Evolutionary conservation across 169 alveolate species (phyloP).

Genomic region (Nephromyces sp.): DNA sequence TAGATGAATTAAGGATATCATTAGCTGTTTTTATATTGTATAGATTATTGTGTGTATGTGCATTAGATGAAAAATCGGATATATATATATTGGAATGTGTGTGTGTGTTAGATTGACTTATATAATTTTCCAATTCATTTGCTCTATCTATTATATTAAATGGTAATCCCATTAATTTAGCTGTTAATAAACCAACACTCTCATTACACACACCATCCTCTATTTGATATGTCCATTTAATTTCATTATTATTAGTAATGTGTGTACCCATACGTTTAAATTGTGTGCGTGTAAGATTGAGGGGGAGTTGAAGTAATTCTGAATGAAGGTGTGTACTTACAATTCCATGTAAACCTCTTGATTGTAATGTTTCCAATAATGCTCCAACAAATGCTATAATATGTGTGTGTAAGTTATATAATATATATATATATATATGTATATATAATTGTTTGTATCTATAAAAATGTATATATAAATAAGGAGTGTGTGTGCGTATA

Average conservation of each 20-base stretch:
- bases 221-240: neutral
- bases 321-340: conserved; percentile 19
- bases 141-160: conserved; percentile 1
- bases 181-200: conserved; percentile 16
- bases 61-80: too few relatives aligned
- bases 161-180: conserved; percentile 11
- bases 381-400: conserved; percentile 16
- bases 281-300: neutral
- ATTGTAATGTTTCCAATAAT: conserved; percentile 4
- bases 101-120: too few relatives aligned
- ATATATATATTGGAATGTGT: too few relatives aligned
- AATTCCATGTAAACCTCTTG: conserved; percentile 5
- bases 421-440: neutral
- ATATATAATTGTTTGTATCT: neutral
- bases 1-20: too few relatives aligned
- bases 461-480: neutral
- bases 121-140: neutral
- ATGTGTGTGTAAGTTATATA: neutral
- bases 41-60: too few relatives aligned
- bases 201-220: conserved; percentile 23
- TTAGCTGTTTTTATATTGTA: too few relatives aligned
- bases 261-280: conserved; percentile 19
- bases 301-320: conserved; percentile 13
- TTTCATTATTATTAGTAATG: neutral
- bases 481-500: neutral